Evolutionary conservation across 352 stramenopile species (phyloP), one percentile per base, ranked within the genome.

Genomic region (Phytophthora idaei): DNA sequence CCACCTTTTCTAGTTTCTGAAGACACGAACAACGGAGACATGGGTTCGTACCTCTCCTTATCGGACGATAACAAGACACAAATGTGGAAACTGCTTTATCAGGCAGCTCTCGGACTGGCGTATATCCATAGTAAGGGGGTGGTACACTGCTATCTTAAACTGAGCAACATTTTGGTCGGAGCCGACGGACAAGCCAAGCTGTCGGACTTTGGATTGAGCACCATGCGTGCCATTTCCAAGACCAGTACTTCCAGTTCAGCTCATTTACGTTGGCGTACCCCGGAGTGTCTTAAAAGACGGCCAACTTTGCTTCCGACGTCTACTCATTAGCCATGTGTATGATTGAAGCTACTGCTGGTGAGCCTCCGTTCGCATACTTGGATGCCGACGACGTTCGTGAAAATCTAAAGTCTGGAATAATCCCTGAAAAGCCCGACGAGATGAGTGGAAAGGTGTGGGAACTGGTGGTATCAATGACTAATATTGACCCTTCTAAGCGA

Each of bases 21-120:
- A 44, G 68, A 80, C 36, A 42, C 68, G 10, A 15, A 6, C 0
- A 61, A 71, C 10, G 71, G 69, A 14, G 67, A 70, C 36, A 32
- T 78, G 15, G 28, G 46, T 8, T 45, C n/a, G 0, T 78, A 58
- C n/a, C 46, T 78, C 0, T 21, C 47, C 7, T 31, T 32, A 0
- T 69, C 61, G 0, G 36, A 56, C 0, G 57, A 47, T 0, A 58
- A 67, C 36, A 64, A 56, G 3, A 29, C 25, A 4, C 21, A 44
- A 10, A 59, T 68, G 60, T 74, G 58, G 56, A 41, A 49, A 5
- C 7, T 77, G 25, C 36, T 85, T 27, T 60, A 73, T 52, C 58
- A 78, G 25, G 60, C 71, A 10, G 63, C 67, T 2, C 52, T 81
- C 15, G 86, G 83, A 3, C 45, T 96, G 1, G 25, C 57, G 14